A percentile compares a stretch with the other conserved stretches of the same genome.
Conservation (phyloP, 306 rosid genomes). For the Vachellia collinsii region DNA sequence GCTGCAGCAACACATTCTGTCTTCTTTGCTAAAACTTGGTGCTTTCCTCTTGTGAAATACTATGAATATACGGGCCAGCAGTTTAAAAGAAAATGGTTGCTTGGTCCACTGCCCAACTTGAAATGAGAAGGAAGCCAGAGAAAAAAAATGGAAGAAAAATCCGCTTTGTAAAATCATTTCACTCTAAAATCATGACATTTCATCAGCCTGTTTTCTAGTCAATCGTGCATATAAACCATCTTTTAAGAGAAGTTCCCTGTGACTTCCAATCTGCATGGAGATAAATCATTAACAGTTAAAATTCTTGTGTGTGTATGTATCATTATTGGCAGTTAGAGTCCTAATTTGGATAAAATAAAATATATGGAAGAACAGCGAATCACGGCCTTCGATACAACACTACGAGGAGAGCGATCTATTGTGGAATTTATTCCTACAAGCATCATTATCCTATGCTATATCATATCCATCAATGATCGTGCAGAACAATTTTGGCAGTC, state of each 20-base stretch:
- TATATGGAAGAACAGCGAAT: conserved; percentile 10
- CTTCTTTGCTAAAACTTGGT: conserved; percentile 30
- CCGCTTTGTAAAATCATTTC: neutral
- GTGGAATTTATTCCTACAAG: conserved; percentile 3
- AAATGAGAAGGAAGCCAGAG: conserved; percentile 35
- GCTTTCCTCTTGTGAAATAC: conserved; percentile 23
- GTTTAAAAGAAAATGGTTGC: conserved; percentile 39
- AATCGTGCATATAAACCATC: conserved; percentile 85
- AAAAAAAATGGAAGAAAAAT: conserved; percentile 15
- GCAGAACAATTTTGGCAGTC: conserved; percentile 26
- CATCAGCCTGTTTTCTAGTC: conserved; percentile 82
- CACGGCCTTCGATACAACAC: conserved; percentile 26
- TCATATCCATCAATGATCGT: conserved; percentile 14
- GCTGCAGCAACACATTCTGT: conserved; percentile 31
- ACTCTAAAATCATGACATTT: conserved; percentile 57
- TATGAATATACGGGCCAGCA: conserved; percentile 43
- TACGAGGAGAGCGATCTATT: neutral
- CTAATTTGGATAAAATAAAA: neutral
- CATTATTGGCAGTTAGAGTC: too few species aligned
- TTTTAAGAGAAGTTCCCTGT: conserved; percentile 72
- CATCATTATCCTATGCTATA: neutral
- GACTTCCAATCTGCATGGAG: conserved; percentile 70
- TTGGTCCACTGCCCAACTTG: conserved; percentile 37
- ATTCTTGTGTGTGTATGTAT: neutral
- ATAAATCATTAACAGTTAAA: conserved; percentile 25